phyloP scores from a whole-genome alignment of 1,284 basidiomycete species.

The Fomitopsis betulina region DNA sequence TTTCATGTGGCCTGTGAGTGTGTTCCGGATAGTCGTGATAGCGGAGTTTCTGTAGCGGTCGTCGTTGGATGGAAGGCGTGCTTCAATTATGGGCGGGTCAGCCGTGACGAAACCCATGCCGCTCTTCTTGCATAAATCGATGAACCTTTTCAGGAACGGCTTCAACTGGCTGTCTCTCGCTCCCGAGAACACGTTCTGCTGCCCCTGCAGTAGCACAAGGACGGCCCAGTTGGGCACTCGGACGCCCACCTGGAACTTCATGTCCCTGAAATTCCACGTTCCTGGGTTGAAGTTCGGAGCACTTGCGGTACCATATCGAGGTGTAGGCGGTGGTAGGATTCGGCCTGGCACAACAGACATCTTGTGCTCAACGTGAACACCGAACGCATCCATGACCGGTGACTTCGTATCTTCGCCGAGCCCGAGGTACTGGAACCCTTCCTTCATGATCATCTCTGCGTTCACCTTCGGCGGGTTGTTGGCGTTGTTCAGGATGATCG shows the following conservation, averaged over 20 bases:
- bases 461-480: constrained; percentile 57
- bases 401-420: constrained; percentile 23
- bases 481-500: constrained; percentile 58
- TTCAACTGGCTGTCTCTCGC: constrained; percentile 36
- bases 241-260: constrained; percentile 55
- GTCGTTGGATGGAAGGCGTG: constrained; percentile 18
- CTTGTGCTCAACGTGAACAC: constrained; percentile 44
- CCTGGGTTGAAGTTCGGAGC: constrained; percentile 43
- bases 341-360: constrained; percentile 63
- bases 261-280: constrained; percentile 68
- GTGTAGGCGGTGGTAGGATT: constrained; percentile 51
- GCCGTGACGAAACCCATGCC: constrained; percentile 43
- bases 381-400: constrained; percentile 45
- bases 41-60: constrained; percentile 41
- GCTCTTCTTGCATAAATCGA: constrained; percentile 43
- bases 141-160: constrained; percentile 44
- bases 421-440: constrained; percentile 55
- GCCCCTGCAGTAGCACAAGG: constrained; percentile 51
- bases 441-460: constrained; percentile 47
- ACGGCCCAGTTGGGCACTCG: constrained; percentile 52
- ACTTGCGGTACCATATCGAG: constrained; percentile 45
- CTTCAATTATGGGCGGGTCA: constrained; percentile 36
- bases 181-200: constrained; percentile 32
- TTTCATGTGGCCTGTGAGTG: constrained; percentile 25
- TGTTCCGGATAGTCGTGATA: constrained; percentile 36